Base-by-base conservation (phyloP, 1,139 yeast species). In the Kurtzmaniella quercitrusa region DNA sequence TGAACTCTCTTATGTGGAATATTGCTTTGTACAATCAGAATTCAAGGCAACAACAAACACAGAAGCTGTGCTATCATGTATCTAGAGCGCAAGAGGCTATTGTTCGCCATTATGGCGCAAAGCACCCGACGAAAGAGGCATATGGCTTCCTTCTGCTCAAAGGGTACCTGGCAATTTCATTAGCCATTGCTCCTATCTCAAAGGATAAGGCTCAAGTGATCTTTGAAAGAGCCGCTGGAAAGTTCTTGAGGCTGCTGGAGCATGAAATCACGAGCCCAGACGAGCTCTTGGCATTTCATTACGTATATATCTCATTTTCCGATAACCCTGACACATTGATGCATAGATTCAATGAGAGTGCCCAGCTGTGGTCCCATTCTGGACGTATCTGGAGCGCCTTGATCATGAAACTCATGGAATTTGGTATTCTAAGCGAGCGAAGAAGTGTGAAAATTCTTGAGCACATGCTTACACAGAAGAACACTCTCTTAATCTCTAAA, bases 151-250 rank as follows among this genome's bases (percentile, higher is more conserved):
- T 71, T 9, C 51, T 53, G 18, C 55, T 70, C n/a, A 51, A 57
- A 37, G 73, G 72, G 1, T 62, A 65, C 43, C 60, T 72, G 66
- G 78, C 76, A 1, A 59, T 73, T 1, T 66, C 65, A 0, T 48
- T 70, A 19, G 65, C 70, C 0, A 56, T 71, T 7, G 51, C 57
- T 3, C 41, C 51, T 19, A 53, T 60, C 5, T 64, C 70, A 1
- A 44, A 40, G 6, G 53, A 44, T 6, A 66, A 63, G 40, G 68
- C 72, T 1, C 41, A 46, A 17, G 54, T 51, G 23, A 53, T 72
- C n/a, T 56, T 67, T 40, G 43, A 53, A 2, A 53, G 58, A n/a
- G 66, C 71, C 1, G 65, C 61, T 41, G 48, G 51, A 14, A 62
- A 59, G 39, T 63, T 57, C 46, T 38, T 23, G 50, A 18, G 36